Evolutionary conservation across 1,284 basidiomycete species (phyloP).

Genomic region (Marasmius tenuissimus): DNA sequence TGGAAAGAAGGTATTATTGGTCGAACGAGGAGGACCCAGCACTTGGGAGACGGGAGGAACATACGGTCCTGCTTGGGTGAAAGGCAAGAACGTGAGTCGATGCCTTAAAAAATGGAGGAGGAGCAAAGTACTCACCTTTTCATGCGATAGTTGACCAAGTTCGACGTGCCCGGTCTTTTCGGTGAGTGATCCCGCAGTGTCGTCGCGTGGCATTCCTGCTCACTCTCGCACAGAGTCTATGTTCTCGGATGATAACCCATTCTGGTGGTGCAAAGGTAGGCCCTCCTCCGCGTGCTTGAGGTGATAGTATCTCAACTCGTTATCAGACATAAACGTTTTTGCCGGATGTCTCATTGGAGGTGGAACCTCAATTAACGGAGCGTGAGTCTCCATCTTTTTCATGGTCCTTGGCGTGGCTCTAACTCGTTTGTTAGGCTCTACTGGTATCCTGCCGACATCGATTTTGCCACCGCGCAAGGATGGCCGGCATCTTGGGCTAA

Average conservation of each 20-base stretch:
- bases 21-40: constrained; percentile 64
- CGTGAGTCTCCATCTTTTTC: constrained; percentile 36
- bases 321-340: constrained; percentile 54
- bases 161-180: constrained; percentile 64
- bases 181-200: constrained; percentile 21
- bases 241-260: constrained; percentile 56
- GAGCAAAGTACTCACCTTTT: not conserved
- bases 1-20: constrained; percentile 60
- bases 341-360: constrained; percentile 66
- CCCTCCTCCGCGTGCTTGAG: not conserved
- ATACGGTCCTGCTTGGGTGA: constrained; percentile 53
- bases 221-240: constrained; percentile 42
- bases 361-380: constrained; percentile 63
- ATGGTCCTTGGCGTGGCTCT: constrained; percentile 3
- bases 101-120: not conserved
- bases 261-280: constrained; percentile 63
- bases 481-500: constrained; percentile 59
- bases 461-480: constrained; percentile 51
- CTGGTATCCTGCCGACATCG: constrained; percentile 51
- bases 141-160: constrained; percentile 53
- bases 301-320: not conserved
- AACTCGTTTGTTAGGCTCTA: constrained; percentile 45
- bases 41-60: constrained; percentile 61
- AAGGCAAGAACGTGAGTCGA: constrained; percentile 43
- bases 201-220: not conserved